Base-by-base conservation (phyloP, 306 rosid species). In the Argentina anserina region DNA sequence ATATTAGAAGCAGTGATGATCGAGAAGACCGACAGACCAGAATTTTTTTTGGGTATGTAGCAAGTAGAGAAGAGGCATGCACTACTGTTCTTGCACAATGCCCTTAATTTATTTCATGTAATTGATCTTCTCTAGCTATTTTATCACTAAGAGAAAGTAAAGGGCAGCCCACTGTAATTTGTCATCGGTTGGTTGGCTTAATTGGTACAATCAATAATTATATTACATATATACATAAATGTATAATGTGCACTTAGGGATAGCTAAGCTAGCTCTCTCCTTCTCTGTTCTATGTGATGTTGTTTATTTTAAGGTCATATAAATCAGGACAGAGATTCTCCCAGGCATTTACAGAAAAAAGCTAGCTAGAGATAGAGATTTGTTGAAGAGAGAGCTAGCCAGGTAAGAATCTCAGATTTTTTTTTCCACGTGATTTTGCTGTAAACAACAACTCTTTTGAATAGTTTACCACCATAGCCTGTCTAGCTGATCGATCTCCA, bases 181-280 rank as follows among this genome's bases (percentile, higher is more conserved):
- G 71, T 67, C 67, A 69, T 66, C 59, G 73, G 69, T 73, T 81
- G 73, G 63, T 62, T 45, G 18, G 65, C 65, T 29, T 31, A 17
- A 62, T 81, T 67, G 79, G 78, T 73, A 61, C 45, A 59, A 59
- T 7, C 25, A 36, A 50, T 50, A 73, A 39, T 40, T 33, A 21
- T 60, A n/a, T n/a, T n/a, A n/a, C 29, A 58, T 3, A 59, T 59
- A 65, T 55, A 39, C 9, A 39, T 15, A 65, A 78, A 71, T 69
- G 79, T 81, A 79, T 65, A 68, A 81, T 85, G 72, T 55, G 47
- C 56, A 61, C 20, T 73, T 60, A 37, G 49, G 78, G 26, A 67
- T 45, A 62, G 47, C 34, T 56, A 56, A 67, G 58, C 17, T 42
- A 55, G 42, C 9, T 20, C 31, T 61, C 66, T 18, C 25, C 42